Conservation (phyloP, 176 grass and related monocot species). For the Eremochloa ophiuroides region DNA sequence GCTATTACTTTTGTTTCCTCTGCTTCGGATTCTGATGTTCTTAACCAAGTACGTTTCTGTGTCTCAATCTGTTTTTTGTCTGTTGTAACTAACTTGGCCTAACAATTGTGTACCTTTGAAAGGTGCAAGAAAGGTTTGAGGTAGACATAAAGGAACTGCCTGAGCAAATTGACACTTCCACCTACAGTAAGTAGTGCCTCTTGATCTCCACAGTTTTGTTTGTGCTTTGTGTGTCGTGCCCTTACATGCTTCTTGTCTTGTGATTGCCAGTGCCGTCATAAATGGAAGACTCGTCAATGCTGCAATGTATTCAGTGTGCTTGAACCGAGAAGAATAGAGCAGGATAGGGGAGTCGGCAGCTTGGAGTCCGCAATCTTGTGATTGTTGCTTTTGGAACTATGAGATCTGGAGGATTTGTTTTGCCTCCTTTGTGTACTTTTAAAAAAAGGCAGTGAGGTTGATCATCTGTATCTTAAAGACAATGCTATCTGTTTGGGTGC, state of each 20-base stretch:
- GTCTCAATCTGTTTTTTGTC: neutral
- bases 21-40: conserved; percentile 87
- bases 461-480: neutral
- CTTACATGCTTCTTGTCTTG: neutral
- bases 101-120: neutral
- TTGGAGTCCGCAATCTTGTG: neutral
- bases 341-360: neutral
- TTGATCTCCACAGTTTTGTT: neutral
- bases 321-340: neutral
- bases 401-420: conserved; percentile 11
- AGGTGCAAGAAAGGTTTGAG: conserved; percentile 99
- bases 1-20: conserved; percentile 98
- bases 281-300: neutral
- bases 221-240: neutral
- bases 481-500: neutral
- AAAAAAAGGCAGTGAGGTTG: neutral
- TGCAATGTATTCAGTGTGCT: neutral
- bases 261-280: conserved; percentile 36
- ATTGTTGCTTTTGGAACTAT: conserved; percentile 1
- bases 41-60: conserved; percentile 61
- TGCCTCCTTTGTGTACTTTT: conserved; percentile 18
- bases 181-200: conserved; percentile 73
- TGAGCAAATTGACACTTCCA: conserved; percentile 95
- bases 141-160: conserved; percentile 98
- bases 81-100: neutral